Conservation (phyloP, 2,329 filamentous ascomycete genomes). For the Scytalidium sp. region DNA sequence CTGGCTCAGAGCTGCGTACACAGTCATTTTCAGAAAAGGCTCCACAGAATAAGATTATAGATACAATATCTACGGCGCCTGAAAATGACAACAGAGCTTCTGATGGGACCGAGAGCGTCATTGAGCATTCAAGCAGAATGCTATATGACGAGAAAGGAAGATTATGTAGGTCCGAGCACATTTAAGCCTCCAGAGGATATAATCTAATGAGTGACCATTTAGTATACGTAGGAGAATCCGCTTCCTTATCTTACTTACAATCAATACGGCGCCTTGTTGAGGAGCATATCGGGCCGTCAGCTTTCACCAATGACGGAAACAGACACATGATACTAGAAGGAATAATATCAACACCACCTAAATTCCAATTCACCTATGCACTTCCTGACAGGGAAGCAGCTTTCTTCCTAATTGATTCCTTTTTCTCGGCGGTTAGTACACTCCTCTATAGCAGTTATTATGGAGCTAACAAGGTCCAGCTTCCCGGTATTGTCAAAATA, state of each 20-base stretch:
- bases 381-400: conserved; percentile 7
- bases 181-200: not conserved
- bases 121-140: conserved; percentile 6
- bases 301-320: conserved; percentile 21
- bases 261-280: conserved; percentile 22
- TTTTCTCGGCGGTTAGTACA: conserved; percentile 5
- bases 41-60: conserved; percentile 16
- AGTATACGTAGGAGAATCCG: conserved; percentile 26
- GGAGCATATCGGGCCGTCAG: conserved; percentile 17
- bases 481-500: conserved; percentile 4
- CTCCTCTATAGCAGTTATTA: not conserved
- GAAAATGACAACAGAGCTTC: conserved; percentile 1
- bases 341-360: conserved; percentile 7
- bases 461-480: conserved; percentile 1
- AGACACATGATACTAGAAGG: conserved; percentile 22
- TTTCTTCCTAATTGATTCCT: conserved; percentile 6
- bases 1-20: not conserved
- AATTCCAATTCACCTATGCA: conserved; percentile 5
- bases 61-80: not conserved
- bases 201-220: not conserved
- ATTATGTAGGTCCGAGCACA: conserved; percentile 1
- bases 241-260: conserved; percentile 23
- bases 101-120: conserved; percentile 5
- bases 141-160: conserved; percentile 8
- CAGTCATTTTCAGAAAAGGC: not conserved